Percentiles rank a stretch among this genome's conserved stretches.
These are phyloP conservation scores for Gaertneriomyces sp. DNA, from an alignment of 192 early-diverging fungal genomes.

Conservation along the genomic window DNA sequence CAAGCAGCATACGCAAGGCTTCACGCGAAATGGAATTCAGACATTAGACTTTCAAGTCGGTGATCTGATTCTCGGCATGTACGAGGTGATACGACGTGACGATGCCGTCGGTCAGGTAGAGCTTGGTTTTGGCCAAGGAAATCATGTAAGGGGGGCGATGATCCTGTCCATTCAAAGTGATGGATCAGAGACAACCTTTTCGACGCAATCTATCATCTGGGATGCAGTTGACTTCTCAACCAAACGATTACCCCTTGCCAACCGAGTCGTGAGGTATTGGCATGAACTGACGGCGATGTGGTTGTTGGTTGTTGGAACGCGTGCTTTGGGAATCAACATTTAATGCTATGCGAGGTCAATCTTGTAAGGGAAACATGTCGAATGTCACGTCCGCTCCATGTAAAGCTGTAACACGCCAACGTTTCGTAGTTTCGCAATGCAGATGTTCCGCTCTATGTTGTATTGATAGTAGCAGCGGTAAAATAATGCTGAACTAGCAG, in stretches of 20 bases:
- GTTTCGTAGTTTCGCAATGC: too few species aligned
- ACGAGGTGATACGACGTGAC: constrained; percentile 1
- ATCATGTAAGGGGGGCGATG: constrained; percentile 1
- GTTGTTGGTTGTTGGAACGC: background rate
- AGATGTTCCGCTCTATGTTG: too few species aligned
- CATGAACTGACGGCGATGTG: constrained; percentile 6
- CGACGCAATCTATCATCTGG: background rate
- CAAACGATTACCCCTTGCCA: background rate
- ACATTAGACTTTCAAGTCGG: constrained; percentile 4
- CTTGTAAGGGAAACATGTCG: too few species aligned
- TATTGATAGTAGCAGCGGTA: too few species aligned
- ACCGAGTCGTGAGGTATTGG: background rate
- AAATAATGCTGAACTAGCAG: too few species aligned
- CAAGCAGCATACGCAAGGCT: constrained; percentile 4
- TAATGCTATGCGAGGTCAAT: background rate
- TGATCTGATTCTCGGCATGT: background rate
- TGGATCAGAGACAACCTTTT: background rate
- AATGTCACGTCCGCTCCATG: too few species aligned
- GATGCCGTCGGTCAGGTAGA: background rate
- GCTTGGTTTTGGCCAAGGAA: background rate
- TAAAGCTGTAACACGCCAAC: too few species aligned
- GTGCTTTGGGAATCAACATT: background rate
- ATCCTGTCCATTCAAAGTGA: background rate
- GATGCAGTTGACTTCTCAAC: background rate
- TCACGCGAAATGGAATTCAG: background rate